Conservation (phyloP, 208 protist species). For the Leishmania amazonensis region DNA sequence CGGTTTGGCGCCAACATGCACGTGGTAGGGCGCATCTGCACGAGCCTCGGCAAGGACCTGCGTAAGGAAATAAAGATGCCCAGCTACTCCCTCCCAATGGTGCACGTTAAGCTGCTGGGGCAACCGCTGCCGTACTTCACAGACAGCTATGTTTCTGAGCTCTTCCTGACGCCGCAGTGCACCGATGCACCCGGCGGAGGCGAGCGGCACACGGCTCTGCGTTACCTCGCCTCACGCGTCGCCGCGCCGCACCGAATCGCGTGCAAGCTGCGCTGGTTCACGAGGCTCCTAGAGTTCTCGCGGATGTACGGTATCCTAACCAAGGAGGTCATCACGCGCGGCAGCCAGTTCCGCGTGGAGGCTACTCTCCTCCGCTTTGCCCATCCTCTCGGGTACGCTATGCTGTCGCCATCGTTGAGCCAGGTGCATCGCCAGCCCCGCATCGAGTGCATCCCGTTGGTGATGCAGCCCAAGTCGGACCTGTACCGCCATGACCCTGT, state of each 20-base stretch:
- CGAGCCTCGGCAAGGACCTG: constrained; percentile 63
- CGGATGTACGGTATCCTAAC: constrained; percentile 84
- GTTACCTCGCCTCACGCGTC: constrained; percentile 50
- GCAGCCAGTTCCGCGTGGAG: constrained; percentile 89
- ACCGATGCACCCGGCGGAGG: not conserved
- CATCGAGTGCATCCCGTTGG: constrained; percentile 78
- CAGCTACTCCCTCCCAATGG: constrained; percentile 64
- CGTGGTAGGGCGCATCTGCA: constrained; percentile 62
- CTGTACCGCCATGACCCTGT: constrained; percentile 92
- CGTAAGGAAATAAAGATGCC: constrained; percentile 61
- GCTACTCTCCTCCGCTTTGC: constrained; percentile 77
- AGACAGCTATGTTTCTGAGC: constrained; percentile 47
- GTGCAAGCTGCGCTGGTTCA: constrained; percentile 63
- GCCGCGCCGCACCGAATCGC: constrained; percentile 61
- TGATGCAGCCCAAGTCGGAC: constrained; percentile 73
- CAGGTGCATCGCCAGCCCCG: constrained; percentile 73
- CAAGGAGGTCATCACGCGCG: constrained; percentile 74
- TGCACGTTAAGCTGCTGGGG: constrained; percentile 52
- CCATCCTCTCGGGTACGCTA: constrained; percentile 60
- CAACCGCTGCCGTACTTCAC: constrained; percentile 66
- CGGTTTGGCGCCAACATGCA: constrained; percentile 56
- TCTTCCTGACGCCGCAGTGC: constrained; percentile 31
- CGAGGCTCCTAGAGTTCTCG: constrained; percentile 58
- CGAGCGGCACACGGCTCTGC: constrained; percentile 40
- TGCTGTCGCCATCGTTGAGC: constrained; percentile 61